Percentiles rank a stretch among this genome's conserved stretches.
phyloP scores from a whole-genome alignment of 169 alveolate species.

The Plasmodium vinckei region DNA sequence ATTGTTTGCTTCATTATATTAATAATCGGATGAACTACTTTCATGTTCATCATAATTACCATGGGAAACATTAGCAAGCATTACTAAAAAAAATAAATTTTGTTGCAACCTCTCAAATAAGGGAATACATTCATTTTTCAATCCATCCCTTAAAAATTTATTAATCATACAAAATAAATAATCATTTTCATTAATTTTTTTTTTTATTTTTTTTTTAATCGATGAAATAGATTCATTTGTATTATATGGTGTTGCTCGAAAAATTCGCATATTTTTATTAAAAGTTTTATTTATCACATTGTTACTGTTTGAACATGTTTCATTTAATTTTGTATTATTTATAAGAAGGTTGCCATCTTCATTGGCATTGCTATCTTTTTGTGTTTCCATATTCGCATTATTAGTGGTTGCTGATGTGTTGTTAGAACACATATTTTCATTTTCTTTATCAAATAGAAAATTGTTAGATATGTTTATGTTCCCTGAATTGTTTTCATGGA shows the following conservation, averaged over 20 bases:
- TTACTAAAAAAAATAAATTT: conserved; percentile 59
- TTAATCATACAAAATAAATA: conserved; percentile 31
- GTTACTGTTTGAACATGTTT: no score
- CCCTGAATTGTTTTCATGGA: no score
- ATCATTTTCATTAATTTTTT: conserved; percentile 38
- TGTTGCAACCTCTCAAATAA: conserved; percentile 58
- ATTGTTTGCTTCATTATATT: background rate
- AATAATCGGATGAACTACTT: conserved; percentile 23
- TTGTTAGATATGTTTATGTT: no score
- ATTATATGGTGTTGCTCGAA: background rate
- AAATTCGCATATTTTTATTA: background rate
- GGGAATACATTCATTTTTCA: conserved; percentile 66
- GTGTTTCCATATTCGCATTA: no score
- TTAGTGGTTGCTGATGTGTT: no score
- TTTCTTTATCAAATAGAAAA: no score
- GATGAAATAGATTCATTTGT: background rate
- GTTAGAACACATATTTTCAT: no score
- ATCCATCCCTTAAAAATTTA: conserved; percentile 34
- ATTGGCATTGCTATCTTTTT: no score
- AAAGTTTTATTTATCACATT: background rate
- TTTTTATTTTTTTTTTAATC: conserved; percentile 38
- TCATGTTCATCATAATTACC: conserved; percentile 35
- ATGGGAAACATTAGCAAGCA: conserved; percentile 48
- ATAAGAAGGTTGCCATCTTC: no score
- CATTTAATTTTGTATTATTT: no score